These are phyloP conservation scores for Brasenia schreberi DNA, from an alignment of 164 flowering plant species.

Conservation along the genomic window DNA sequence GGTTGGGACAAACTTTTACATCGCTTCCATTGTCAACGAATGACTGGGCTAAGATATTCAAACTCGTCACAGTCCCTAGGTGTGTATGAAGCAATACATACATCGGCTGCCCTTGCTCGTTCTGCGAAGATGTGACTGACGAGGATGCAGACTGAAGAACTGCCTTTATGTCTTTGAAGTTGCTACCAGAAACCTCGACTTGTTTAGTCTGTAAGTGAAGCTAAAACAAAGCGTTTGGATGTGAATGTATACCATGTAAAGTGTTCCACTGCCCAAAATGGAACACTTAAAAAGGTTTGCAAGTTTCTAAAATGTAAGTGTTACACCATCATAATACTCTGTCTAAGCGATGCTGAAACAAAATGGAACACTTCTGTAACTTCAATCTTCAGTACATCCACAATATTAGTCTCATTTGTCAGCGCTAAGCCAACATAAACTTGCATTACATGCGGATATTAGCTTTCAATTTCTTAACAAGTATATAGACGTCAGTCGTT, in stretches of 20 bases:
- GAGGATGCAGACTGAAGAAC: slow-evolving; percentile 58
- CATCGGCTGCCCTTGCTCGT: slow-evolving; percentile 85
- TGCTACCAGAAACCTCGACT: slow-evolving; percentile 92
- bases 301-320: too few relatives aligned
- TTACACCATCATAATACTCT: too few relatives aligned
- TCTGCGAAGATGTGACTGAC: slow-evolving; percentile 72
- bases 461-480: too few relatives aligned
- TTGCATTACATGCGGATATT: too few relatives aligned
- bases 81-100: slow-evolving; percentile 75
- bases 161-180: slow-evolving; percentile 92
- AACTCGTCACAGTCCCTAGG: slow-evolving; percentile 91
- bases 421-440: too few relatives aligned
- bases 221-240: slow-evolving; percentile 89
- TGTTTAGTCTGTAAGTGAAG: slow-evolving; percentile 88
- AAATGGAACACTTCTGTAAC: too few relatives aligned
- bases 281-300: too few relatives aligned
- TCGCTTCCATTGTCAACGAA: slow-evolving; percentile 88
- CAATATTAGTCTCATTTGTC: too few relatives aligned
- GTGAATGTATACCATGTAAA: slow-evolving; percentile 84
- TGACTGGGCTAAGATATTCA: slow-evolving; percentile 92
- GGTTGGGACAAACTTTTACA: slow-evolving; percentile 71
- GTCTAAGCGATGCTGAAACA: too few relatives aligned
- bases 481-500: too few relatives aligned
- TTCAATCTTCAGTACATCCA: too few relatives aligned
- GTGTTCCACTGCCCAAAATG: slow-evolving; percentile 36